Evolutionary conservation across 2,329 filamentous ascomycete genomes (phyloP).

Genomic region (Fusarium fujikuroi): DNA sequence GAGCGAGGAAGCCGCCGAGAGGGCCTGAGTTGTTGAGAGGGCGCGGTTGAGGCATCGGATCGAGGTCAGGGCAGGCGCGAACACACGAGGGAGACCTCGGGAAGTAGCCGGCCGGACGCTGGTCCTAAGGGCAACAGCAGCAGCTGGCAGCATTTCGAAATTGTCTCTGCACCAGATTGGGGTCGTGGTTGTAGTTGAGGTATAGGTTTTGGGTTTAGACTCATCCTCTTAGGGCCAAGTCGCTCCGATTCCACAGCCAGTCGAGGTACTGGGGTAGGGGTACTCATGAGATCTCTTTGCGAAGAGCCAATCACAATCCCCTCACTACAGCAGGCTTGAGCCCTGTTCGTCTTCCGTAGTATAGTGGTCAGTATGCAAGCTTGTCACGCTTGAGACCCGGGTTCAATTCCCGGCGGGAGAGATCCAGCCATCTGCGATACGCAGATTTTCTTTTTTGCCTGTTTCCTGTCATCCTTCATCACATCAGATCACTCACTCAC

Average conservation of each 20-base stretch:
- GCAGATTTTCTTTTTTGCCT: background rate
- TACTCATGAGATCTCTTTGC: too few species aligned
- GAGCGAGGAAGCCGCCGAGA: background rate
- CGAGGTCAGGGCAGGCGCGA: background rate
- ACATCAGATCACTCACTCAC: background rate
- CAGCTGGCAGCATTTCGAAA: background rate
- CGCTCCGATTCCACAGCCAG: background rate
- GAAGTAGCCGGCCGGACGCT: background rate
- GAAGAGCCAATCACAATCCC: too few species aligned
- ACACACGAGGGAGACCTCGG: background rate
- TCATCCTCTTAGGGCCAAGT: background rate
- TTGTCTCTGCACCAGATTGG: background rate
- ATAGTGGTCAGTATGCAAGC: conserved; percentile 42
- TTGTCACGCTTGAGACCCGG: conserved; percentile 42
- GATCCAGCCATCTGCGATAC: conserved; percentile 32
- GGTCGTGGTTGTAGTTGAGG: background rate
- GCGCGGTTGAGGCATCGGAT: background rate
- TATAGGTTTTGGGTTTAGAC: background rate
- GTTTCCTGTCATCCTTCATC: background rate
- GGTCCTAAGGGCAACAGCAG: background rate
- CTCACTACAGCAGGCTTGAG: conserved; percentile 3
- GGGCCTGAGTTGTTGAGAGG: background rate
- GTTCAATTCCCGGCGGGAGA: conserved; percentile 42
- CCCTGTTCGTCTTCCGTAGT: conserved; percentile 32
- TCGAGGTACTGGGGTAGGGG: background rate